Evolutionary conservation across 2,329 filamentous ascomycete genomes (phyloP), one percentile per base, ranked within the genome.

Genomic region (Podosphaera xanthii): DNA sequence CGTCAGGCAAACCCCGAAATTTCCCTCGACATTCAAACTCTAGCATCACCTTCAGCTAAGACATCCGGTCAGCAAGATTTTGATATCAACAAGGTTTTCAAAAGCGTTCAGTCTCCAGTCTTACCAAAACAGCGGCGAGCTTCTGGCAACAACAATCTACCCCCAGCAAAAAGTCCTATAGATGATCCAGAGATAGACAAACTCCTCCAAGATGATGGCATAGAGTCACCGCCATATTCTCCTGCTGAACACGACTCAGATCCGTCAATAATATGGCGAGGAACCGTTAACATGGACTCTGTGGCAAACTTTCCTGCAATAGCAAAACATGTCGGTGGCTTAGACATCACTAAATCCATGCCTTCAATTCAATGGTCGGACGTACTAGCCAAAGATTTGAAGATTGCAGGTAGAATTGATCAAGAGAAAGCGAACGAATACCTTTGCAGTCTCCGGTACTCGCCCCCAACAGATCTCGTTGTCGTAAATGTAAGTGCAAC

Each of bases 121-220:
- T 69, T 71, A 60, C 70, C 75, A 55, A 71, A 72, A 69, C 54
- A 72, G 67, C 70, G 62, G 48, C 73, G 76, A 53, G 71, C 74
- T 49, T 81, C 76, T 74, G 65, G 69, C 73, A 12, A 71, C n/a
- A 12, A 44, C 10, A 64, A 64, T 48, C 64, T 61, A n/a, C 66
- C 65, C 8, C 68, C 67, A n/a, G 61, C 74, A 4, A 72, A 74
- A 59, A 80, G 82, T 1, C 78, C 83, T 0, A 84, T 80, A 14
- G 81, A 86, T 12, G 91, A 98, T 69, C 80, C 86, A 2, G 92
- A 97, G 61, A 87, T 98, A 30, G 92, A 98, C 69, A 81, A 88
- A 48, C 75, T 98, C 64, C 78, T 97, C 6, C 80, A 90, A 66
- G 88, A 86, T 61, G 82, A 87, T 59, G 82, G 83, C 35, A 86